Evolutionary conservation across 2,329 filamentous ascomycete genomes (phyloP).

Genomic region (Monilinia polystroma): DNA sequence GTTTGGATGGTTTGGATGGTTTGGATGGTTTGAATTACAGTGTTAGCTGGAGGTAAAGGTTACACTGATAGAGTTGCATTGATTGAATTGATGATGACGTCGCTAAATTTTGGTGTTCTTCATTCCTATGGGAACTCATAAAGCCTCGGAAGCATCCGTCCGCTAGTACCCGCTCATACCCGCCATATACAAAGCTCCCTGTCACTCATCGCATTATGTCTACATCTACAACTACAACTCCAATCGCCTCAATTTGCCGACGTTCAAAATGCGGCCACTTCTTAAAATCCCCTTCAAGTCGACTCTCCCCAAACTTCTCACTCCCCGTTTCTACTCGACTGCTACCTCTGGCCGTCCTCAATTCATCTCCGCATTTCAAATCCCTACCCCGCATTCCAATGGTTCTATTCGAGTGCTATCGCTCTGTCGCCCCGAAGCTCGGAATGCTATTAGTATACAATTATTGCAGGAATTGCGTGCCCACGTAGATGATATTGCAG

Average conservation of each 20-base stretch:
- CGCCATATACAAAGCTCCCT: slow-evolving; percentile 6
- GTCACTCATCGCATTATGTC: not conserved
- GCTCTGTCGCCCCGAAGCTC: slow-evolving; percentile 77
- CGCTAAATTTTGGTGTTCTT: not conserved
- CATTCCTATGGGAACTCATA: not conserved
- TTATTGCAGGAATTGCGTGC: slow-evolving; percentile 70
- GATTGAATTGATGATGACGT: not conserved
- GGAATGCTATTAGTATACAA: slow-evolving; percentile 85
- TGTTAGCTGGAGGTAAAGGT: too few species aligned
- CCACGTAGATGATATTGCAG: slow-evolving; percentile 70
- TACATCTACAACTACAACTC: not conserved
- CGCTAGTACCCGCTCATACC: slow-evolving; percentile 1
- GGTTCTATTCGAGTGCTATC: slow-evolving; percentile 87
- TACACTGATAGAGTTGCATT: too few species aligned
- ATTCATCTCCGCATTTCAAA: slow-evolving; percentile 22
- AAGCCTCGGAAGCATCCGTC: not conserved
- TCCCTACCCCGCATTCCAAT: slow-evolving; percentile 19
- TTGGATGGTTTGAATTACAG: too few species aligned
- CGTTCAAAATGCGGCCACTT: slow-evolving; percentile 11
- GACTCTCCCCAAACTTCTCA: slow-evolving; percentile 23
- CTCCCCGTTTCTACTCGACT: slow-evolving; percentile 25
- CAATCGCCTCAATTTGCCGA: not conserved
- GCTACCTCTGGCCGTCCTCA: slow-evolving; percentile 19
- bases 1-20: not conserved
- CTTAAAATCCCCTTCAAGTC: slow-evolving; percentile 14